A percentile compares a stretch with the other conserved stretches of the same genome.
Evolutionary conservation across 2,329 filamentous ascomycete genomes (phyloP).

Genomic region (Fusarium subtropicale): DNA sequence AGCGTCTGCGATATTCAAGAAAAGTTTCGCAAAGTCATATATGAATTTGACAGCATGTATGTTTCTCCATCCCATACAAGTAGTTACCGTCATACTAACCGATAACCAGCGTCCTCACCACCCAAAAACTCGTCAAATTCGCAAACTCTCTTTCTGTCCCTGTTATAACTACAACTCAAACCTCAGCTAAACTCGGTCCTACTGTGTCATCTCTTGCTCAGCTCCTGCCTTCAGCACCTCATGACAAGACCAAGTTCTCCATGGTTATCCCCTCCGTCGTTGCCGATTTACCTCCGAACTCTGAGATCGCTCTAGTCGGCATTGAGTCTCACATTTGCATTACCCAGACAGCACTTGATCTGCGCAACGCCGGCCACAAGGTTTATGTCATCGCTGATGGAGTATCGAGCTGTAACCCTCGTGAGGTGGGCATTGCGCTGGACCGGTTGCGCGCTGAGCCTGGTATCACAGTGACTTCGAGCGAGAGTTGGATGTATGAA

Average conservation of each 20-base stretch:
- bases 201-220: slow-evolving; percentile 78
- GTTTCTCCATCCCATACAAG: slow-evolving; percentile 36
- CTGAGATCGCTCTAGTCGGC: slow-evolving; percentile 82
- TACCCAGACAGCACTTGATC: slow-evolving; percentile 88
- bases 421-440: slow-evolving; percentile 84
- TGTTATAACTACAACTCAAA: slow-evolving; percentile 88
- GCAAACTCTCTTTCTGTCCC: slow-evolving; percentile 77
- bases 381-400: slow-evolving; percentile 92
- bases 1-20: slow-evolving; percentile 97
- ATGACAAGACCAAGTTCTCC: slow-evolving; percentile 91
- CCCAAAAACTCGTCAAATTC: slow-evolving; percentile 75
- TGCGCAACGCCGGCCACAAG: slow-evolving; percentile 77
- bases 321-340: slow-evolving; percentile 97
- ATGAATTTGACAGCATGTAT: slow-evolving; percentile 86
- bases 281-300: slow-evolving; percentile 49
- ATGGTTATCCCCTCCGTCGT: slow-evolving; percentile 82
- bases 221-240: slow-evolving; percentile 65
- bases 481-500: slow-evolving; percentile 92
- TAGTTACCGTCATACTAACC: neutral
- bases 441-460: slow-evolving; percentile 75
- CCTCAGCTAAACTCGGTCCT: slow-evolving; percentile 78
- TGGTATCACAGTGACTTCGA: slow-evolving; percentile 83
- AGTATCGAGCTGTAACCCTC: slow-evolving; percentile 86
- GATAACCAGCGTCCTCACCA: slow-evolving; percentile 69
- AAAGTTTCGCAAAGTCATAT: slow-evolving; percentile 85